Base-by-base conservation (phyloP, 768 basidiomycete genomes). In the Amanita muscaria region DNA sequence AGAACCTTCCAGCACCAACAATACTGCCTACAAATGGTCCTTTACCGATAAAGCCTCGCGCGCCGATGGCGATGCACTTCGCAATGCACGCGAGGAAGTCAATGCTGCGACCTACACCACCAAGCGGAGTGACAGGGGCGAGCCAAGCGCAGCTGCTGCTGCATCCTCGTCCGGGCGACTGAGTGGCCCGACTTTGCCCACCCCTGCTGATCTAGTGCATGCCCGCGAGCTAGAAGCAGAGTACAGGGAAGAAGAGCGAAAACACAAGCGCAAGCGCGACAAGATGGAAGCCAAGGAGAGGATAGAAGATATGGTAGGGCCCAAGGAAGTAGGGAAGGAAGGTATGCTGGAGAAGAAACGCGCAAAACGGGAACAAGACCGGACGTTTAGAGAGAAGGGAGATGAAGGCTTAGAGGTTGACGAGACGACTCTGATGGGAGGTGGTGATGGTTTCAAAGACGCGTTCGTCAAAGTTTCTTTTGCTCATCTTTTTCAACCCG, bases 1-100 rank as follows among this genome's bases (percentile, higher is more conserved):
- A 48, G 77, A 74, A 49, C 66, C 76, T 9, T 67, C 73, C 2
- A 62, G 67, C 2, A 66, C 77, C 25, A 68, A 75, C 36, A 80
- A 85, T 47, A 93, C 91, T 4, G 78, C 74, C 0, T 91, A 89
- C 63, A 90, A 87, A 64, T 93, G 90, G 90, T 77, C 78, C 0
- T 92, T 93, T 56, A 80, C 83, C 2, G 74, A 78, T 15, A 85
- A 86, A 46, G 56, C 65, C 2, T 76, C 75, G 15, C 67, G 69
- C n/a, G 72, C 69, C 0, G 84, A 89, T 27, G 61, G 59, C 10
- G 72, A 72, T 1, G 76, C 79, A 0, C 59, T 88, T n/a, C 72
- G 70, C 11, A 63, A 67, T 14, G 75, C 76, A 1, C 76, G 82
- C 19, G 74, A 74, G 44, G 72, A 77, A 42, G 80, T 90, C 3